These are phyloP conservation scores for Microascus cirrosus DNA, from an alignment of 2,329 filamentous ascomycete genomes.

Conservation along the genomic window DNA sequence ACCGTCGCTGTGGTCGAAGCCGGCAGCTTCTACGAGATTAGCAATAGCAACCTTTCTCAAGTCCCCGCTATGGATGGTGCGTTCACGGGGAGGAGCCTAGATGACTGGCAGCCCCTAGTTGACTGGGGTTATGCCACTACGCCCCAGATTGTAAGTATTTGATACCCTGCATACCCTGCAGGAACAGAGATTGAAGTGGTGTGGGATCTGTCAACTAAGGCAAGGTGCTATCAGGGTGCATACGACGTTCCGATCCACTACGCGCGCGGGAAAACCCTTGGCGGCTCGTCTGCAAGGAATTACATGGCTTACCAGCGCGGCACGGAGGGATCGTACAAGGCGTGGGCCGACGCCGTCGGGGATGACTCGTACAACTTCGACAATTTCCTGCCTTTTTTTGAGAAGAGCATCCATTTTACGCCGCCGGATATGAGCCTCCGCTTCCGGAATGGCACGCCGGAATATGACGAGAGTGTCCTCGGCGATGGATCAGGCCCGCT, in stretches of 20 bases:
- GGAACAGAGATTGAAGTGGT: not conserved
- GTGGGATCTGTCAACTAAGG: not conserved
- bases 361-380: slow-evolving; percentile 17
- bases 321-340: slow-evolving; percentile 12
- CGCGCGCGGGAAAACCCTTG: slow-evolving; percentile 22
- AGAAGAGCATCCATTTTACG: slow-evolving; percentile 18
- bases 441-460: slow-evolving; percentile 12
- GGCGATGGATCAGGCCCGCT: slow-evolving; percentile 12
- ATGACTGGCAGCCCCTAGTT: slow-evolving; percentile 18
- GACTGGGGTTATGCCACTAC: not conserved
- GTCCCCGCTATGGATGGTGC: slow-evolving; percentile 9
- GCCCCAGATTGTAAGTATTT: not conserved
- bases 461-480: slow-evolving; percentile 16
- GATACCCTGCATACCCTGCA: not conserved
- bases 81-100: slow-evolving; percentile 12
- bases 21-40: slow-evolving; percentile 19
- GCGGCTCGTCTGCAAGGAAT: slow-evolving; percentile 17
- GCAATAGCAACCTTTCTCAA: slow-evolving; percentile 15
- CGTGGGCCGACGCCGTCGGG: slow-evolving; percentile 19
- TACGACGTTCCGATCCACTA: slow-evolving; percentile 20
- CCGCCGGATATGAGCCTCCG: slow-evolving; percentile 12
- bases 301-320: slow-evolving; percentile 16
- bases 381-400: slow-evolving; percentile 18
- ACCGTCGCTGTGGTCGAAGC: slow-evolving; percentile 26
- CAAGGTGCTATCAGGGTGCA: slow-evolving; percentile 5